Evolutionary conservation across 208 protist species (phyloP).

Genomic region (Trypanosoma caninum): DNA sequence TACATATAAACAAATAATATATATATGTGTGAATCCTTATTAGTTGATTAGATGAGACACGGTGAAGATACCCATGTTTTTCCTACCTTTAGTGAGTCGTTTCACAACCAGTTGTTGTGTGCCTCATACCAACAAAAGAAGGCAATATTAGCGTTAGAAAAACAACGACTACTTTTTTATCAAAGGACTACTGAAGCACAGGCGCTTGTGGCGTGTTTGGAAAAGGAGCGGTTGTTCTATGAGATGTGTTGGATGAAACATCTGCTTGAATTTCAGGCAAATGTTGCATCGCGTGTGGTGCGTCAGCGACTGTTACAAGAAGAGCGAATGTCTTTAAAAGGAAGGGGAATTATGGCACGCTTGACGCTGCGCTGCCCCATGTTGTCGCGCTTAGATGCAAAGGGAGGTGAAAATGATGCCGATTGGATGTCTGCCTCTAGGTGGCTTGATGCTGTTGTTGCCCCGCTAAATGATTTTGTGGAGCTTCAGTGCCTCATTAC

Average conservation of each 20-base stretch:
- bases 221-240: slow-evolving; percentile 6
- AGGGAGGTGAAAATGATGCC: not conserved
- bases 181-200: not conserved
- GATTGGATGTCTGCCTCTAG: not conserved
- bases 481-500: slow-evolving; percentile 6
- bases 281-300: not conserved
- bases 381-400: not conserved
- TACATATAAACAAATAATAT: too few species aligned
- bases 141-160: slow-evolving; percentile 10
- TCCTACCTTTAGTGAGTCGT: not conserved
- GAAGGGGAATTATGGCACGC: not conserved
- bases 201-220: not conserved
- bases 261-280: not conserved
- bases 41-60: not conserved
- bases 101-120: slow-evolving; percentile 2
- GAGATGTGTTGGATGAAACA: not conserved
- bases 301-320: not conserved
- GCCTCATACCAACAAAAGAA: not conserved
- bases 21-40: too few species aligned
- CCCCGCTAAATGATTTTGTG: not conserved
- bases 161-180: not conserved
- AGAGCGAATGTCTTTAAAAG: not conserved
- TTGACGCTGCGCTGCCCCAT: not conserved
- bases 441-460: not conserved
- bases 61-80: not conserved